These are phyloP conservation scores for Rhazya stricta DNA, from an alignment of 257 asterid species.

Conservation along the genomic window DNA sequence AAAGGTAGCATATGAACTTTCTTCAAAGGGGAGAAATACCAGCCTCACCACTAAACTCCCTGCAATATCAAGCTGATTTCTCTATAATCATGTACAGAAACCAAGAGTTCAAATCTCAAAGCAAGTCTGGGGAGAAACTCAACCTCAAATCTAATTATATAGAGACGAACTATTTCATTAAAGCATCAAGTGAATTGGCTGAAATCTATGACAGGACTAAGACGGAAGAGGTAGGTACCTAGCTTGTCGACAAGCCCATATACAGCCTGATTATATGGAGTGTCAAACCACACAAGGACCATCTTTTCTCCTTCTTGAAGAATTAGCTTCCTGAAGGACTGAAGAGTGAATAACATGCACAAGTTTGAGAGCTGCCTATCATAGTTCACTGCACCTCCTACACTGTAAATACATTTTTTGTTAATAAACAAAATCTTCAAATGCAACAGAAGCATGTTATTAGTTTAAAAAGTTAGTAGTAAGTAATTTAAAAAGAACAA, in stretches of 20 bases:
- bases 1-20: slow-evolving; percentile 85
- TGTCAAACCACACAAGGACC: slow-evolving; percentile 94
- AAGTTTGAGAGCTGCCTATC: slow-evolving; percentile 70
- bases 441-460: background rate
- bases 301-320: slow-evolving; percentile 99
- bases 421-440: slow-evolving; percentile 11
- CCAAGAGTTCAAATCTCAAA: slow-evolving; percentile 11
- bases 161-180: background rate
- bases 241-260: slow-evolving; percentile 96
- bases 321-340: slow-evolving; percentile 78
- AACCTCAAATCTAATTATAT: slow-evolving; percentile 1
- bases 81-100: slow-evolving; percentile 14
- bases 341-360: slow-evolving; percentile 78
- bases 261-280: slow-evolving; percentile 96
- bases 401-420: slow-evolving; percentile 39
- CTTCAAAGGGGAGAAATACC: slow-evolving; percentile 95
- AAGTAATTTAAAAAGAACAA: background rate
- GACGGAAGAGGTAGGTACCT: slow-evolving; percentile 34
- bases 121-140: slow-evolving; percentile 8
- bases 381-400: slow-evolving; percentile 42
- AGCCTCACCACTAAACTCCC: slow-evolving; percentile 98
- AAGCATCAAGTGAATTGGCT: background rate
- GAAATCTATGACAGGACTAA: slow-evolving; percentile 1
- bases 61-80: slow-evolving; percentile 38
- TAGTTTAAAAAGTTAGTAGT: background rate